Evolutionary conservation across 1,284 basidiomycete genomes (phyloP), one percentile per base, ranked within the genome.

Genomic region (Tremellales sp.): DNA sequence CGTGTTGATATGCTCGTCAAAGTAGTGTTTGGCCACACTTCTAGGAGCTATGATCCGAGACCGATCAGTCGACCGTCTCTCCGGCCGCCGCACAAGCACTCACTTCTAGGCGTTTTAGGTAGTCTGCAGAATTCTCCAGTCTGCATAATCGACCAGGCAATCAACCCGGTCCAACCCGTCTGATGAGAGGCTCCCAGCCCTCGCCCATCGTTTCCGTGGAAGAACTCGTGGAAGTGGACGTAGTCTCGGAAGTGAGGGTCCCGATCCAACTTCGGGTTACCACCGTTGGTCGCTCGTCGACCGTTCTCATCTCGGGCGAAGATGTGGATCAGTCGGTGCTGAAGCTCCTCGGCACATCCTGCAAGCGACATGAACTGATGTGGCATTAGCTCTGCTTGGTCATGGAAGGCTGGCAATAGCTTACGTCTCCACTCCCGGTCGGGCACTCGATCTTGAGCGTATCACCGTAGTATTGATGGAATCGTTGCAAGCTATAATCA

Each of bases 201-300:
- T 49, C 84, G 81, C 9, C 93, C 94, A 51, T 79, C 84, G 63
- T 97, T 90, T 22, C 84, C 93, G 68, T 97, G 87, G 84, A 97
- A 97, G 77, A 87, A 97, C 85, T 94, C 93, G 70, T 92, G 86
- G 78, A 97, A 97, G 79, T 85, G 88, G 35, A 95, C 83, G 66
- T 97, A 94, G 70, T 97, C 91, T 38, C 89, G 80, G 81, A 97
- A 97, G 75, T 97, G 80, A n/a, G 92, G 90, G 70, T 97, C 94
- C 50, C 80, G 77, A 73, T 97, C 87, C 55, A 97, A 75, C 71
- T 86, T 89, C 22, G 81, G 77, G 63, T 86, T 86, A 13, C 91
- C 91, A 22, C 91, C 93, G 67, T 98, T 97, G 39, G 85, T 87
- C 1, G 94, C 90, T 34, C 94, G 79, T 51, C 81, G 80, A 10